A percentile compares a stretch with the other conserved stretches of the same genome.
These are phyloP conservation scores for Linnemannia zychae DNA, from an alignment of 192 early-diverging fungal species.

Conservation along the genomic window DNA sequence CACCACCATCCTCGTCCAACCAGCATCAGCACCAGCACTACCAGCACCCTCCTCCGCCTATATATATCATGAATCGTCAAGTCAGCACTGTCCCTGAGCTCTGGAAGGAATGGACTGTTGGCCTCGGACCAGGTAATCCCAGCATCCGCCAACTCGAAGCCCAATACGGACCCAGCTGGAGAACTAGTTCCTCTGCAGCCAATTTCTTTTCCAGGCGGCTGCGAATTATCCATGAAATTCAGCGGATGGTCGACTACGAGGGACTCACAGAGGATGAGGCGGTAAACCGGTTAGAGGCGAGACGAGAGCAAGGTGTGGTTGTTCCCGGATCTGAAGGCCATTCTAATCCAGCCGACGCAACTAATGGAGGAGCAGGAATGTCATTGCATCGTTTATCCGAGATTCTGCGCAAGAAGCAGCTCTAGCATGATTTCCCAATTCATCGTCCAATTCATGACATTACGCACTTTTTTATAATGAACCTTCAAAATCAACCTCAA, in stretches of 20 bases:
- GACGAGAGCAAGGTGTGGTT: constrained; percentile 34
- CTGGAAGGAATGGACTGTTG: constrained; percentile 52
- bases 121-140: constrained; percentile 41
- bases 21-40: constrained; percentile 4
- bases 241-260: constrained; percentile 34
- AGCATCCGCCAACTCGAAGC: constrained; percentile 43
- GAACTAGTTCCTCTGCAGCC: constrained; percentile 39
- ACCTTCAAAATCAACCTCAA: too few species aligned
- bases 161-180: constrained; percentile 43
- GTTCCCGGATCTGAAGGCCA: constrained; percentile 21
- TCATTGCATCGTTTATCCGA: constrained; percentile 34
- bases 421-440: not conserved
- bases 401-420: constrained; percentile 35
- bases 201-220: constrained; percentile 48
- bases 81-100: constrained; percentile 42
- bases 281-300: constrained; percentile 28
- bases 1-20: not conserved
- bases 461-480: too few species aligned
- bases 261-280: constrained; percentile 41
- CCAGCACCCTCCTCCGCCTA: constrained; percentile 5
- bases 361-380: constrained; percentile 18
- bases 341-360: not conserved
- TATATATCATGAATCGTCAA: constrained; percentile 51
- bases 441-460: constrained; percentile 2
- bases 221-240: constrained; percentile 45